phyloP scores from a whole-genome alignment of 768 basidiomycete species.

The Kwoniella shandongensis region DNA sequence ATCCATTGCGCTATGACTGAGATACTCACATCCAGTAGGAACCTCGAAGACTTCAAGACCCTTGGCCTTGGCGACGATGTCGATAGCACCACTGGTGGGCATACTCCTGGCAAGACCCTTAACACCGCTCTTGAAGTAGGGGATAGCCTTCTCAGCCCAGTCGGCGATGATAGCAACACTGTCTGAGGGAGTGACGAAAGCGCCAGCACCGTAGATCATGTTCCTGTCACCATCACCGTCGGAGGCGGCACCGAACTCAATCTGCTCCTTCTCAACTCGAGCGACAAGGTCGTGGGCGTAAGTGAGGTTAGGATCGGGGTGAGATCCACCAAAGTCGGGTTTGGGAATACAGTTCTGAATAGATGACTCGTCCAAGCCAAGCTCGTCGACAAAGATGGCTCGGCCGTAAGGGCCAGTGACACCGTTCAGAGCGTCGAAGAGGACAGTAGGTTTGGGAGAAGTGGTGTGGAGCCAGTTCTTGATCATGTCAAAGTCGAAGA shows the following conservation, averaged over 20 bases:
- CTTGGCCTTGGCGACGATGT: constrained; percentile 91
- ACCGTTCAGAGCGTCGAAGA: constrained; percentile 94
- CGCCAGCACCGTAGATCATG: constrained; percentile 98
- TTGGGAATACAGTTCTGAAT: constrained; percentile 87
- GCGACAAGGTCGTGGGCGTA: constrained; percentile 94
- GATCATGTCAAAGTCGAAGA: constrained; percentile 95
- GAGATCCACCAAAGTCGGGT: constrained; percentile 95
- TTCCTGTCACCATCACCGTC: constrained; percentile 98
- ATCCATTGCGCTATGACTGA: background rate
- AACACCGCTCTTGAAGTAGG: constrained; percentile 68
- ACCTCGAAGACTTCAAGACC: constrained; percentile 92
- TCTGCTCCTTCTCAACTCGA: constrained; percentile 77
- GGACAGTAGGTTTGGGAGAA: constrained; percentile 64
- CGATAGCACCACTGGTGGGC: constrained; percentile 97
- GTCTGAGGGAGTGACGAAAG: constrained; percentile 97
- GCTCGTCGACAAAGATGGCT: constrained; percentile 77
- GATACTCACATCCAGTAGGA: constrained; percentile 70
- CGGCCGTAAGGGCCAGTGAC: constrained; percentile 96
- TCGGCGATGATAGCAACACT: constrained; percentile 98
- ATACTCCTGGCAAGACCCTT: constrained; percentile 96
- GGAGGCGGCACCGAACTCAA: constrained; percentile 91
- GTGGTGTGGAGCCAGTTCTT: constrained; percentile 75
- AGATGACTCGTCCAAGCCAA: constrained; percentile 75
- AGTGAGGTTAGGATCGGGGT: constrained; percentile 97
- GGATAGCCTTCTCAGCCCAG: constrained; percentile 65